These are phyloP conservation scores for Phytophthora hybrid DNA, from an alignment of 352 stramenopile species.

Conservation along the genomic window DNA sequence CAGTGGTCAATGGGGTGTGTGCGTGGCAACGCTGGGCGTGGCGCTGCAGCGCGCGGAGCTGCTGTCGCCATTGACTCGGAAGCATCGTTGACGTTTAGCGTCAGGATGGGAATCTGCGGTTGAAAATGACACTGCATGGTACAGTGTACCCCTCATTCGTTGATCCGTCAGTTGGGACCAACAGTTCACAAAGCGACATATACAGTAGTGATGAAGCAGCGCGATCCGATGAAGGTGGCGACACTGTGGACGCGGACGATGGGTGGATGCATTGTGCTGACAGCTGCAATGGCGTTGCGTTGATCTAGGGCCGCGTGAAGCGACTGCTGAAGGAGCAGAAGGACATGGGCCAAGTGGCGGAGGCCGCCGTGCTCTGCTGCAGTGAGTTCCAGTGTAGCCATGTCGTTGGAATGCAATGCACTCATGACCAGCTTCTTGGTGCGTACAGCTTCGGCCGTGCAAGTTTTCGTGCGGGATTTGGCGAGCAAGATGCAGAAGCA, in stretches of 20 bases:
- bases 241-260: background rate
- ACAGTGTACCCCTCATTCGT: background rate
- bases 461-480: conserved; percentile 70
- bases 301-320: conserved; percentile 65
- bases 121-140: background rate
- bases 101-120: conserved; percentile 8
- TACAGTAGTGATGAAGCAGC: conserved; percentile 51
- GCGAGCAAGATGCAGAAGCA: conserved; percentile 53
- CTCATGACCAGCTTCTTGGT: background rate
- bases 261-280: conserved; percentile 2
- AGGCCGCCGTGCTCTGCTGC: conserved; percentile 56
- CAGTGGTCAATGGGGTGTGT: conserved; percentile 1
- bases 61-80: conserved; percentile 10
- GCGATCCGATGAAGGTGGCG: conserved; percentile 66
- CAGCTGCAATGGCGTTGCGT: background rate
- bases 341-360: conserved; percentile 76
- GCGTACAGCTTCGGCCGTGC: conserved; percentile 54
- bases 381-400: conserved; percentile 36
- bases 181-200: conserved; percentile 4
- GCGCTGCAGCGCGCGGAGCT: conserved; percentile 28
- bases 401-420: background rate
- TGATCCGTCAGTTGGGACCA: background rate
- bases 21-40: conserved; percentile 14
- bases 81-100: conserved; percentile 14
- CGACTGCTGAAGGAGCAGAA: conserved; percentile 69